Base-by-base conservation (phyloP, 306 rosid species). In the Malus sylvestris region DNA sequence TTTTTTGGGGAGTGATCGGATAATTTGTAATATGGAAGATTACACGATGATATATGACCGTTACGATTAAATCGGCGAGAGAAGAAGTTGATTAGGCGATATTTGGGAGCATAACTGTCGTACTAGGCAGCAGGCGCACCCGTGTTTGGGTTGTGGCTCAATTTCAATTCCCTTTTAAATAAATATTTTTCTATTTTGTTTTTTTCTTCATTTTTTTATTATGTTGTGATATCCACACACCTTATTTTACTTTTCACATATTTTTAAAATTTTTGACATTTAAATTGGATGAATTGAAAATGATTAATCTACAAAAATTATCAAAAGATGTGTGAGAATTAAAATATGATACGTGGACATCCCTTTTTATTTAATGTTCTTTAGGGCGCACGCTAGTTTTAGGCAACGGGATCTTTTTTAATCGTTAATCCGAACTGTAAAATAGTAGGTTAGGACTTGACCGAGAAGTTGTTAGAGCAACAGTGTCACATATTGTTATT, bases 51-150 rank as follows among this genome's bases (percentile, higher is more conserved):
- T 15, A 74, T 62, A 27, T 61, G 78, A 74, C 78, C 78, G 78
- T 74, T 74, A 74, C 70, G 78, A 62, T 59, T 62, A 27, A 45
- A 53, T 81, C 81, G 83, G 83, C 55, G 74, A 78, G 72, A 45
- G 77, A 63, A 45, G 76, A 53, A 61, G 71, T 23, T 15, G 76
- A 40, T 68, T 10, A 67, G 75, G 76, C 84, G 87, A 86, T 80
- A 81, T 67, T 83, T 78, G 73, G 77, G 89, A 90, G 83, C 71
- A 79, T 87, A 87, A 90, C 96, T 80, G 91, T 81, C 87, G 84
- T 32, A 49, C 67, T 45, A 79, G 40, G 9, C 6, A 46, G 52
- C 52, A 46, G 51, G 52, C 52, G 59, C 73, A 76, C 79, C 74
- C 75, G 80, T 67, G 80, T 16, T 72, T 74, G 44, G 46, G 33